phyloP scores from a whole-genome alignment of 257 asterid species.

The Misopates orontium region DNA sequence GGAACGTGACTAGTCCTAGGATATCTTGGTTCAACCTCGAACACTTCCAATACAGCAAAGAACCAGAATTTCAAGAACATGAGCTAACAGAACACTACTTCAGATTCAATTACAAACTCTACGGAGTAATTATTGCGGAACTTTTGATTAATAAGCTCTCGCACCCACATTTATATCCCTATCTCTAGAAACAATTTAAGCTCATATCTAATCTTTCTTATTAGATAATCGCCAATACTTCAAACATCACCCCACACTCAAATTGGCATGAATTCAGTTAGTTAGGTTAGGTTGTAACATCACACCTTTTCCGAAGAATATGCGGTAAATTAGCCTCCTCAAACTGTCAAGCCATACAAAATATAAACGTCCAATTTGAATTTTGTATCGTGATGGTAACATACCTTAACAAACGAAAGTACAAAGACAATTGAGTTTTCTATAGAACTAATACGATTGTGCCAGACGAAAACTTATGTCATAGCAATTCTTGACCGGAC shows the following conservation, averaged over 20 bases:
- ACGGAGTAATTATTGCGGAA: not conserved
- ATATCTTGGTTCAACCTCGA: not conserved
- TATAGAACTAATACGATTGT: too few relatives aligned
- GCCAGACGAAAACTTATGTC: too few relatives aligned
- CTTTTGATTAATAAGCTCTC: not conserved
- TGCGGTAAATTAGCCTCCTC: not conserved
- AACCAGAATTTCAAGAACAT: conserved; percentile 10
- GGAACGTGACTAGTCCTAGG: not conserved
- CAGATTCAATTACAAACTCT: not conserved
- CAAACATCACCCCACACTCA: too few relatives aligned
- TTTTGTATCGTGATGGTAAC: too few relatives aligned
- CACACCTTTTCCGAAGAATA: not conserved
- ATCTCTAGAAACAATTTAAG: not conserved
- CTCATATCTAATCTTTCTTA: too few relatives aligned
- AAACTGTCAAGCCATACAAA: not conserved
- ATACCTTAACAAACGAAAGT: too few relatives aligned
- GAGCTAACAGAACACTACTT: not conserved
- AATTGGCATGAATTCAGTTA: not conserved
- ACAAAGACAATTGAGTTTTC: too few relatives aligned
- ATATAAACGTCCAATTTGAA: not conserved
- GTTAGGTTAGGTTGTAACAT: not conserved
- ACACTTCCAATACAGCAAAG: not conserved
- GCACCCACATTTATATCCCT: not conserved
- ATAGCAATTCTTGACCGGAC: too few relatives aligned
- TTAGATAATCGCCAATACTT: too few relatives aligned